These are phyloP conservation scores for Eucalyptus virginea DNA, from an alignment of 345 rosid genomes.

Conservation along the genomic window DNA sequence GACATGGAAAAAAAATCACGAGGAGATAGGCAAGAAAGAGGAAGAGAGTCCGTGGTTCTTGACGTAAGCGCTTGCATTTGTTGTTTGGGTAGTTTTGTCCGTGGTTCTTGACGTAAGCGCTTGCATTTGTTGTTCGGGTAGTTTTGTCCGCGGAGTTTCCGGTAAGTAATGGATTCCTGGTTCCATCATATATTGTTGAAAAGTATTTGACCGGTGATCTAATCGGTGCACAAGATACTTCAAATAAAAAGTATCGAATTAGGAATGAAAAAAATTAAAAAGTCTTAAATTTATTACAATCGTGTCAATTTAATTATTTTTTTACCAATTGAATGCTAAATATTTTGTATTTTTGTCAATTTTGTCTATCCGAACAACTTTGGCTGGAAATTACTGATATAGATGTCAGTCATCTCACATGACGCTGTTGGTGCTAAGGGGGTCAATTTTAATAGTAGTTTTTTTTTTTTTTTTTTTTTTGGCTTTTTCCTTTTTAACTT, in stretches of 20 bases:
- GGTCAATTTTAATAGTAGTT: not conserved
- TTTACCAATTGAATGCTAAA: no score
- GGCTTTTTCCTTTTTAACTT: no score
- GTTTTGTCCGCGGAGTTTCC: not conserved
- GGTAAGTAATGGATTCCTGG: not conserved
- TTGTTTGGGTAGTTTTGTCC: not conserved
- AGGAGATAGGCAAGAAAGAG: not conserved
- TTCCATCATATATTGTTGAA: not conserved
- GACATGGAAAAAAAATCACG: not conserved
- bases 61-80: not conserved
- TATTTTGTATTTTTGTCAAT: no score
- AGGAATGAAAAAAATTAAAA: not conserved
- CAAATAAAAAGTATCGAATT: not conserved
- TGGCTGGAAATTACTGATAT: fast-evolving
- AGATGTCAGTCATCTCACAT: fast-evolving
- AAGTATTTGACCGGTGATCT: not conserved
- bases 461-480: no score
- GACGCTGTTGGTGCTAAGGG: fast-evolving
- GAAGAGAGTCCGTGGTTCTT: not conserved
- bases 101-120: not conserved
- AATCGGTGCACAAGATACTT: not conserved
- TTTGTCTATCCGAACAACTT: no score
- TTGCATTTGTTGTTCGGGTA: not conserved
- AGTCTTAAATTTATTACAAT: no score
- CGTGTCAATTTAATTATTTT: no score